Base-by-base conservation (phyloP, 208 protist species). In the Phytomonas francai region DNA sequence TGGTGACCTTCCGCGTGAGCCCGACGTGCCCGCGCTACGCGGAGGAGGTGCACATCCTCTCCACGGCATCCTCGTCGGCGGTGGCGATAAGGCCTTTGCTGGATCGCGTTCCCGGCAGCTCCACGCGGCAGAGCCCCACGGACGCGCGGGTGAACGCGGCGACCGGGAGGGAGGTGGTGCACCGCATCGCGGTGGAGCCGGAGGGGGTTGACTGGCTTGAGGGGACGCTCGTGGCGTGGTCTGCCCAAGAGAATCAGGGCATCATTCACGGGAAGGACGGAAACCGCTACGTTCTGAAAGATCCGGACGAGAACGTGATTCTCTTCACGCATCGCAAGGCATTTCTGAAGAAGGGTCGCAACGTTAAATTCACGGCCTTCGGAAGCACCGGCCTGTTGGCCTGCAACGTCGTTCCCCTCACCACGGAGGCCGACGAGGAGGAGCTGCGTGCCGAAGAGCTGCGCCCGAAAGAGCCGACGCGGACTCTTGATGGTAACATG, bases 181-280 rank as follows among this genome's bases (percentile, higher is more conserved):
- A 57, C 36, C 64, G 62, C 30, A 65, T 71, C n/a, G 73, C 61
- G 22, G 73, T 74, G 33, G 74, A 75, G 56, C 77, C 82, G 7
- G 73, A 74, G 12, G 80, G 77, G 19, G 70, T 74, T 56, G 69
- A 67, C 27, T 93, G 85, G 85, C 36, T 72, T 31, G 65, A 88
- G 31, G 91, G 91, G 61, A 85, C 77, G 29, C 65, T 96, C 19
- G 56, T 91, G 29, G 83, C 84, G 31, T 96, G 85, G 84, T 93
- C 87, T 0, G 28, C 81, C 0, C 63, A 72, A 34, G 87, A 96
- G 74, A 76, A 74, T 19, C 91, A 96, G 67, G 91, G 88, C 68
- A 89, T 96, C 66, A 89, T 96, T 64, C 33, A 91, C 39, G 85
- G 82, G 63, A 71, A 81, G 58, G 83, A 93, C 63, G 82, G 64